Evolutionary conservation across 352 stramenopile species (phyloP).

Genomic region (Globisporangium perplexum): DNA sequence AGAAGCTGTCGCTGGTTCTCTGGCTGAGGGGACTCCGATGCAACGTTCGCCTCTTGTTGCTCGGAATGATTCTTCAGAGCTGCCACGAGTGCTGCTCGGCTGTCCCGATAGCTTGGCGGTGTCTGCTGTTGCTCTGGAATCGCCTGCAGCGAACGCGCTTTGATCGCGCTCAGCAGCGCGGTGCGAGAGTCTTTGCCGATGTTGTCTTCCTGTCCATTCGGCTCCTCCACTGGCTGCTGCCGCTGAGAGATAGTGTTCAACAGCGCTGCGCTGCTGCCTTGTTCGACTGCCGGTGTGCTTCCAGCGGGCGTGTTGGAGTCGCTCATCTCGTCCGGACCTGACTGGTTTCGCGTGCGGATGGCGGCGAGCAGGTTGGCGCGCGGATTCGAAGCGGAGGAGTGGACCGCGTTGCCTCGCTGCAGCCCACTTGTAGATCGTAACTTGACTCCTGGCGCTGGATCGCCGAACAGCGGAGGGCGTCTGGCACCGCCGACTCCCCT

Average conservation of each 20-base stretch:
- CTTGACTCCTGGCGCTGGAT: background rate
- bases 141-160: background rate
- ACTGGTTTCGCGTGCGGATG: constrained; percentile 20
- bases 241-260: constrained; percentile 7
- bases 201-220: background rate
- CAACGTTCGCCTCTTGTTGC: background rate
- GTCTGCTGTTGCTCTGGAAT: background rate
- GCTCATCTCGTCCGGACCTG: background rate
- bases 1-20: background rate
- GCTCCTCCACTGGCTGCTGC: background rate
- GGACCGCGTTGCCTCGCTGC: background rate
- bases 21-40: background rate
- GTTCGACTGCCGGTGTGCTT: background rate
- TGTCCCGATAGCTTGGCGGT: background rate
- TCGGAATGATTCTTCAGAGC: background rate
- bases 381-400: background rate
- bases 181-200: background rate
- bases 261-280: background rate
- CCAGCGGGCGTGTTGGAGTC: background rate
- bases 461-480: constrained; percentile 8
- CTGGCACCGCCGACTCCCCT: background rate
- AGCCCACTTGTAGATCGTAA: background rate
- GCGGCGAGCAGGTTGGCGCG: constrained; percentile 23
- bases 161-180: constrained; percentile 5
- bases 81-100: background rate